Evolutionary conservation across 306 rosid species (phyloP), one percentile per base, ranked within the genome.

Genomic region (Lithocarpus polystachyus): DNA sequence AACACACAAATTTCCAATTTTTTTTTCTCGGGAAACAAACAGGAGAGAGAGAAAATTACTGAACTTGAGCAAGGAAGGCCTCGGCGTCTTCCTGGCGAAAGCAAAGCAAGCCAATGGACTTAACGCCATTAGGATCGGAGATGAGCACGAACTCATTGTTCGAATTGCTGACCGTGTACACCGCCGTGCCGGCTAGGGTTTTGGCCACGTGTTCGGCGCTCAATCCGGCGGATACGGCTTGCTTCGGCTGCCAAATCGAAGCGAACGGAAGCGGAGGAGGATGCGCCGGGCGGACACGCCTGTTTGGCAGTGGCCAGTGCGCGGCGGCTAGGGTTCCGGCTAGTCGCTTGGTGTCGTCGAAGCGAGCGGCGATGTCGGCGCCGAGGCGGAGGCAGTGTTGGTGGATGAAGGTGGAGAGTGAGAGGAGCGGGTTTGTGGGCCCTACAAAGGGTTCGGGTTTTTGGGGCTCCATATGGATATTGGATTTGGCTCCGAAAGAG

Each of bases 51-150:
- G 24, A 20, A 26, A 29, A 65, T 45, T 28, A 37, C 80, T 75
- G 53, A 70, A 94, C 97, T 76, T 94, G 97, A 81, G 98, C 92
- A 52, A 94, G 95, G 79, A 92, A 91, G 51, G 97, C 88, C 80
- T 94, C 92, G 23, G 97, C 98, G 64, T 94, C 98, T 79, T 94
- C 97, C 69, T 87, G 92, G 76, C 97, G 98, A 81, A 93, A 95
- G 88, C 99, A 95, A 12, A 95, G 98, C 80, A 95, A 81, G 17
- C 96, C 94, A 72, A 95, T 90, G 26, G 99, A 95, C 89, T 90
- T 95, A 54, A 82, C 84, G 23, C 91, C 96, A 33, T 86, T 85
- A 37, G 92, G 84, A 72, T 93, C 96, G 57, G 99, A 93, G 24
- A 95, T 90, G 14, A 95, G 97, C 80, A 95, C 99, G 55, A 95